A percentile compares a stretch with the other conserved stretches of the same genome.
Conservation (phyloP, 768 basidiomycete species). For the Lanmaoa rubissima region DNA sequence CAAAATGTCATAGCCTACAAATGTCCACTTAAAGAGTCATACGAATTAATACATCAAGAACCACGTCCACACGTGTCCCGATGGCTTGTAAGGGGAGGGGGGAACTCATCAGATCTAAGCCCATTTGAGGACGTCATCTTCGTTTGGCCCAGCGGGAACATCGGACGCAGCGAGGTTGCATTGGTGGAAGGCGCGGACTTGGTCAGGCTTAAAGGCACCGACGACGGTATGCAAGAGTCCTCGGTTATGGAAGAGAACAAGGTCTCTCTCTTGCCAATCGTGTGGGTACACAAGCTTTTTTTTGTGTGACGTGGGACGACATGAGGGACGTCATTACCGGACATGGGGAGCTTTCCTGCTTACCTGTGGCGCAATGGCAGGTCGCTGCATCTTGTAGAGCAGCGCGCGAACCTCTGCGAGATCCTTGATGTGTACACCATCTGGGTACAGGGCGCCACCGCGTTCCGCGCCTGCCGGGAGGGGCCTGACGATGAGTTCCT, state of each 20-base stretch:
- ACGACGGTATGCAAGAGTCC: slow-evolving; percentile 68
- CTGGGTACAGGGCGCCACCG: slow-evolving; percentile 74
- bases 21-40: background rate
- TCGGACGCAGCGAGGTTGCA: slow-evolving; percentile 58
- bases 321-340: background rate
- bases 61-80: background rate
- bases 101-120: slow-evolving; percentile 31
- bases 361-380: slow-evolving; percentile 79
- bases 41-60: slow-evolving; percentile 2
- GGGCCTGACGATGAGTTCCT: slow-evolving; percentile 68
- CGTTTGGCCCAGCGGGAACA: slow-evolving; percentile 46
- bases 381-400: slow-evolving; percentile 84
- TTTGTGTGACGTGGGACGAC: background rate
- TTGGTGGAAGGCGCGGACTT: slow-evolving; percentile 52
- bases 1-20: slow-evolving; percentile 3
- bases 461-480: slow-evolving; percentile 59
- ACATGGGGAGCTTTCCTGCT: background rate
- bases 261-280: slow-evolving; percentile 72
- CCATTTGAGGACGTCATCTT: slow-evolving; percentile 43
- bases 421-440: slow-evolving; percentile 75
- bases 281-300: slow-evolving; percentile 75
- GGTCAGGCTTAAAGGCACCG: slow-evolving; percentile 53
- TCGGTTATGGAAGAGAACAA: slow-evolving; percentile 73
- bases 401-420: slow-evolving; percentile 69
- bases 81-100: background rate